Base-by-base conservation (phyloP, 257 asterid genomes). In the Nicotiana obtusifolia region DNA sequence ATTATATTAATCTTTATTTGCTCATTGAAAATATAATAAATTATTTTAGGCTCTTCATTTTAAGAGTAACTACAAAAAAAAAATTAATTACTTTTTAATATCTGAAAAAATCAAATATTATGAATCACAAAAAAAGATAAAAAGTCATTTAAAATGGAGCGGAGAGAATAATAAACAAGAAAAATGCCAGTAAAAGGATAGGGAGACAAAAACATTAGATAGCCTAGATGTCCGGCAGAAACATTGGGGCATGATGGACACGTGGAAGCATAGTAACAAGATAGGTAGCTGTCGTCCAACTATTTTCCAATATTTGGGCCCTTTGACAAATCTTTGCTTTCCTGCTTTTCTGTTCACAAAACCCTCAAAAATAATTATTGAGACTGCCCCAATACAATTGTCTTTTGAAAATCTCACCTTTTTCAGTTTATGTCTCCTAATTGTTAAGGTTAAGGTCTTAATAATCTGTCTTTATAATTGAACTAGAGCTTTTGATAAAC, bases 191-290 rank as follows among this genome's bases (percentile, higher is more conserved):
- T 4, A 11, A 49, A 54, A 80, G 19, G 77, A 59, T 52, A 60
- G 81, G 81, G 75, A 16, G 47, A 49, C 76, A 64, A 78, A 28
- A 57, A 59, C 31, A 5, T 47, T 20, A 49, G 64, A 44, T 35
- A 49, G 73, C 82, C 77, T 82, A 64, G 80, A 80, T 54, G 53
- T 62, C 62, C 84, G 84, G 84, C 82, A 62, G 31, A 75, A 82
- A 79, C 49, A 41, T 14, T 41, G 28, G 82, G 64, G 57, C 7
- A 49, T 68, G 31, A 82, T 82, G 61, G 82, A 79, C 83, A 78
- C 81, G 49, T 78, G 76, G 83, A 24, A 24, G 49, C n/a, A 60
- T 0, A 26, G 22, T 56, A 81, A 81, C 49, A 57, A 13, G 41
- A 22, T 47, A 31, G 81, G 71, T 84, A 81, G 54, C 33, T 61